Conservation (phyloP, 169 alveolate species). For the Babesia sp. region DNA sequence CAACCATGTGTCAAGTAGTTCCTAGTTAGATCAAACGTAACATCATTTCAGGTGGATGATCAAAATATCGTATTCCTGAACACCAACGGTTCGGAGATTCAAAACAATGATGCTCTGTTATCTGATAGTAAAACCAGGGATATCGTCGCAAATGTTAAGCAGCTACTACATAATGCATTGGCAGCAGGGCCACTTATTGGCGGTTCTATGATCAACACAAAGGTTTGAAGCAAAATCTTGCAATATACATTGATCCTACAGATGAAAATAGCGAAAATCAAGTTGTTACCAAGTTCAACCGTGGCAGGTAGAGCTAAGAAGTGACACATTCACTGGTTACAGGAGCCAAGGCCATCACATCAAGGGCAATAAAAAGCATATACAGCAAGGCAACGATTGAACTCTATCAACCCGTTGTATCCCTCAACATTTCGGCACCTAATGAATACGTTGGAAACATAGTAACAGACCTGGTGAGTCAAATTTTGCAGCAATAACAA, state of each 20-base stretch:
- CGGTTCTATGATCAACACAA: constrained; percentile 23
- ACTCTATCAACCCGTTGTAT: constrained; percentile 28
- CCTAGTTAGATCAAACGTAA: background rate
- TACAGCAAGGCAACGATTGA: constrained; percentile 25
- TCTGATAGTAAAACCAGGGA: constrained; percentile 12
- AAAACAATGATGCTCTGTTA: background rate
- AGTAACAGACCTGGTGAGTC: constrained; percentile 30
- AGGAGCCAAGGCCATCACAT: constrained; percentile 36
- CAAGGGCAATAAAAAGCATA: constrained; percentile 32
- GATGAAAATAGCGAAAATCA: constrained; percentile 23
- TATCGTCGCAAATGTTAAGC: constrained; percentile 9
- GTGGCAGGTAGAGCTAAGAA: constrained; percentile 9
- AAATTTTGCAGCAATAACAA: too few relatives aligned
- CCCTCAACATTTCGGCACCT: constrained; percentile 15
- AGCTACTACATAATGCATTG: constrained; percentile 20
- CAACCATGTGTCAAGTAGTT: background rate
- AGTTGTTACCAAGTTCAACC: constrained; percentile 16
- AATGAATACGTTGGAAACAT: constrained; percentile 32
- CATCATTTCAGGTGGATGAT: constrained; percentile 4
- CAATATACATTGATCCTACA: background rate
- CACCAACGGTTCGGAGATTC: constrained; percentile 3
- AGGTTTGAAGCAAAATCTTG: background rate
- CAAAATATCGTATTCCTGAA: background rate
- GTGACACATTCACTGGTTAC: background rate
- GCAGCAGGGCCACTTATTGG: constrained; percentile 42